Base-by-base conservation (phyloP, 2,329 filamentous ascomycete species). In the Alternaria postmessia region DNA sequence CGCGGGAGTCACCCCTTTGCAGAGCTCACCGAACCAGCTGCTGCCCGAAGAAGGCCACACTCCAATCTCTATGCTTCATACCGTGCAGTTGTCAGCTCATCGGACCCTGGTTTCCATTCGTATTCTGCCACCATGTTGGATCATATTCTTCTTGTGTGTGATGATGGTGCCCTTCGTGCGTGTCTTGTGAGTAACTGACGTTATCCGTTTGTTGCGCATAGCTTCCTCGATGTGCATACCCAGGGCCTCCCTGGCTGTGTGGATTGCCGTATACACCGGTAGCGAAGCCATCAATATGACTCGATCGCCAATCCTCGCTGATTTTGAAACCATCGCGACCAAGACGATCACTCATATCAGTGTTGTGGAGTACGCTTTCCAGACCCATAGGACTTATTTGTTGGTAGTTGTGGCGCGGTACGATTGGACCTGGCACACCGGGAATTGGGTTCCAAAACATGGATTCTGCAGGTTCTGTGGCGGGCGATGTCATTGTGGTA, bases 371-470 rank as follows among this genome's bases (percentile, higher is more conserved):
- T 51, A 78, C 74, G 30, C 65, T 75, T n/a, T 74, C 69, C 7
- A 78, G 44, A 12, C 75, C 76, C 76, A 79, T 79, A 4, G 75
- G 75, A 18, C 70, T 68, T 14, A 69, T 59, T 28, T 72, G 69
- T 26, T 65, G 62, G 57, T 69, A 71, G 36, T 57, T 72, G 41
- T 61, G 71, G n/a, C 72, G 65, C 1, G 70, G 70, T 0, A 77
- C 51, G 6, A 77, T 74, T 3, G 81, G 80, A 7, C 78, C 76
- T 51, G 74, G 77, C 55, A 81, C 72, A 3, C 76, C 75, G 1
- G 76, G 74, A 12, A 81, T 78, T 0, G 80, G 80, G 12, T 78
- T 79, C 81, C 72, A 73, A 52, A 75, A 75, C 42, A 74, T 66
- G 9, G 64, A 59, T 41, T 74, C 71, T 22, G 66, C 62, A 1